Conservation (phyloP, 2,329 filamentous ascomycete genomes). For the Tricladium varicosporioides region DNA sequence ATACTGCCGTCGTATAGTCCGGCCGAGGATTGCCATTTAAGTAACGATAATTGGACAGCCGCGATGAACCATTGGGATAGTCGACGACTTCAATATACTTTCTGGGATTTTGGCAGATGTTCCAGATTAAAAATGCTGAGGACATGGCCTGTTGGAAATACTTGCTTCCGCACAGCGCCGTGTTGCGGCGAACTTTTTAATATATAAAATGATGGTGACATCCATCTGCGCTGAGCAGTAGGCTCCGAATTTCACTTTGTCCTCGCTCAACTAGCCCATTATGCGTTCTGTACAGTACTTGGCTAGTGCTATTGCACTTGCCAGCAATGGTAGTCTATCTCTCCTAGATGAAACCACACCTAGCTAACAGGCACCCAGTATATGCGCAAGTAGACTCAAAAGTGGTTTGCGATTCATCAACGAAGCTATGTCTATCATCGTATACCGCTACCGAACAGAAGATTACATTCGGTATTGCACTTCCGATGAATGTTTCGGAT, state of each 20-base stretch:
- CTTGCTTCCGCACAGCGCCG: conserved; percentile 1
- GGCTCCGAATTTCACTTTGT: not conserved
- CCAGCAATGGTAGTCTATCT: conserved; percentile 3
- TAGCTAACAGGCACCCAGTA: conserved; percentile 2
- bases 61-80: not conserved
- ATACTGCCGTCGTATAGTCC: not conserved
- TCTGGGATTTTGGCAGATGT: conserved; percentile 1
- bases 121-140: not conserved
- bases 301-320: conserved; percentile 3
- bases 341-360: not conserved
- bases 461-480: conserved; percentile 16
- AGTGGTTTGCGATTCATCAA: conserved; percentile 13
- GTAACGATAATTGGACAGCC: conserved; percentile 5
- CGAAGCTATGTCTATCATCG: conserved; percentile 18
- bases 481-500: conserved; percentile 11
- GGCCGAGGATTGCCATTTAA: conserved; percentile 9
- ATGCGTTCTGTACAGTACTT: conserved; percentile 11
- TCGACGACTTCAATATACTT: not conserved
- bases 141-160: conserved; percentile 3
- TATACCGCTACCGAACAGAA: conserved; percentile 10
- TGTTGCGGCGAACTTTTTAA: not conserved
- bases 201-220: conserved; percentile 4
- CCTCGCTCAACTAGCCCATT: not conserved
- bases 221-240: conserved; percentile 7
- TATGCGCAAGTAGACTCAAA: conserved; percentile 14